These are phyloP conservation scores for Mortierella alpina DNA, from an alignment of 192 early-diverging fungal species.

Conservation along the genomic window DNA sequence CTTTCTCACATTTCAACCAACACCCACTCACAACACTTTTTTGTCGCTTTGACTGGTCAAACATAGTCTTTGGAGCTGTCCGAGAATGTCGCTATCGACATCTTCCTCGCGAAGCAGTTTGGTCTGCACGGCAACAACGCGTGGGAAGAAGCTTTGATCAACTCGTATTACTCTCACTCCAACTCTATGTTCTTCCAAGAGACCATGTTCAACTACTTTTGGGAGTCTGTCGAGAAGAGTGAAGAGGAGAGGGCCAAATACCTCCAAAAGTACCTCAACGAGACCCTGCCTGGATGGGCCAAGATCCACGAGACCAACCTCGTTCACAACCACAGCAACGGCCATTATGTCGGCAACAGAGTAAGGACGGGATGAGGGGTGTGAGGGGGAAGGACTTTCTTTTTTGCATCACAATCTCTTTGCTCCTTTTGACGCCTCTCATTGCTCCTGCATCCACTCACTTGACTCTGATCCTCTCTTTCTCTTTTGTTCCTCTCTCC, in stretches of 20 bases:
- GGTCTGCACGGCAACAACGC: constrained; percentile 20
- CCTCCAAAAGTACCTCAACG: constrained; percentile 23
- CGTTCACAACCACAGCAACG: constrained; percentile 20
- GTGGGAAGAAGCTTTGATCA: constrained; percentile 42
- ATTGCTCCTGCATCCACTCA: not conserved
- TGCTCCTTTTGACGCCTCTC: not conserved
- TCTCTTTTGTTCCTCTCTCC: not conserved
- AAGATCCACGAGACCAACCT: constrained; percentile 32
- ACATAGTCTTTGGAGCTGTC: constrained; percentile 7
- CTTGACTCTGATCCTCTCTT: not conserved
- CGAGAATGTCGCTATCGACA: constrained; percentile 35
- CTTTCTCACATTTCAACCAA: not conserved
- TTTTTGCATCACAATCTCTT: not conserved
- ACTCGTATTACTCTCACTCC: constrained; percentile 28
- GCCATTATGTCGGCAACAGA: constrained; percentile 35
- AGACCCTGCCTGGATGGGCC: constrained; percentile 1
- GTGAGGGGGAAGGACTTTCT: too few relatives aligned
- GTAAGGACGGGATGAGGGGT: too few relatives aligned
- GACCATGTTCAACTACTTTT: constrained; percentile 36
- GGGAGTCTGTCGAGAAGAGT: constrained; percentile 17
- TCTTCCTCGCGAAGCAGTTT: constrained; percentile 44
- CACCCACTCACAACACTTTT: too few relatives aligned
- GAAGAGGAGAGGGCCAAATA: constrained; percentile 26
- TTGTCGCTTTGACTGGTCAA: not conserved
- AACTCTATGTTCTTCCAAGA: constrained; percentile 38